Evolutionary conservation across 805 yeast genomes (phyloP), one percentile per base, ranked within the genome.

Genomic region (Isabelozyma pseudorhagii): DNA sequence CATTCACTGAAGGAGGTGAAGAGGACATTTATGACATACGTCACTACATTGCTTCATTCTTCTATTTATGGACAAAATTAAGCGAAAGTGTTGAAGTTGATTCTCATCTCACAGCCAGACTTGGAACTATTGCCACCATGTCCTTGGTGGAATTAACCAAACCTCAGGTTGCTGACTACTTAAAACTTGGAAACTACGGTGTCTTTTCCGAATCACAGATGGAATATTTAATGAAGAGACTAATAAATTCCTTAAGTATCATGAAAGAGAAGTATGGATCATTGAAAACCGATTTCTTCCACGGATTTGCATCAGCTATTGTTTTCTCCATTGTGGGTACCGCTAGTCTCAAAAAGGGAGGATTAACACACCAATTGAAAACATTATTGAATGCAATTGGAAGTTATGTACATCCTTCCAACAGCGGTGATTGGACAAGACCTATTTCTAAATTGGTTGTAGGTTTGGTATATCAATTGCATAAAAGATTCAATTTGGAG

Each of bases 401-500:
- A 53, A 88, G 97, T 15, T 89, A 85, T 66, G 84, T 84, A 3
- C 97, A 94, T 64, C 99, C 99, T 6, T 91, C 98, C 0, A 92
- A 92, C 63, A 66, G 76, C n/a, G 98, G 97, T 0, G 77, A 78
- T n/a, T 92, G 98, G 97, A 80, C 96, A 0, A 67, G 78, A 27
- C 71, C 84, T 4, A 79, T 93, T 29, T 77, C 96, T 0, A 81
- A 81, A 50, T 77, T 88, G 27, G 71, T 87, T n/a, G 77, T 79
- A 52, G 78, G 82, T 42, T 68, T 89, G 46, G 78, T 84, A 0
- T 72, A 77, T 45, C 79, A 79, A 54, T 83, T 82, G 50, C 89
- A 84, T 59, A 78, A 79, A 47, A 74, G 96, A 58, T 69, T 62
- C 38, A 68, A 75, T 46, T 67, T 74, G 47, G 92, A 86, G 57